Evolutionary conservation across 768 basidiomycete species (phyloP), one percentile per base, ranked within the genome.

Genomic region (Naganishia friedmannii): DNA sequence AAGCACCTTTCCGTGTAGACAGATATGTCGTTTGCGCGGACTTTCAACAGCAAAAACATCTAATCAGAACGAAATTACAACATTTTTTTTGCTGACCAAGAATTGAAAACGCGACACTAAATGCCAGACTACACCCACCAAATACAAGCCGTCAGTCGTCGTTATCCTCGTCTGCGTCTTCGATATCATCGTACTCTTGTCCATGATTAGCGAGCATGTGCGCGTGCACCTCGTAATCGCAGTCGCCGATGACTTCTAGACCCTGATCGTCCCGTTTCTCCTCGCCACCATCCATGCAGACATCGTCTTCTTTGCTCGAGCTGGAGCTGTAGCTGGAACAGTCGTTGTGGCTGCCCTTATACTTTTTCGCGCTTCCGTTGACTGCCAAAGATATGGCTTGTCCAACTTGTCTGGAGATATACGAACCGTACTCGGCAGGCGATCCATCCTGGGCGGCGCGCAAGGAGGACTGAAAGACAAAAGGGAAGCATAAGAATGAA

Each of bases 401-500:
- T 4, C 60, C 60, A 29, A 63, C 26, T 28, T 63, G 42, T 42
- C 42, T 46, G 39, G 34, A 7, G 3, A 63, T 26, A 26, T 42
- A 26, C 23, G 60, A 26, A 17, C 46, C 60, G 60, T 23, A 15
- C 42, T 63, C 60, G 17, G 26, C 1, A 15, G 39, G 39, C 15
- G n/a, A 0, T 0, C 46, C 60, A 28, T 29, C 42, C 2, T 42
- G 34, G 19, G 46, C 60, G 15, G 46, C 60, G 23, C 60, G 60
- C 23, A 63, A 63, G 12, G 60, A 63, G n/a, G 39, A 42, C 60
- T 63, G 32, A 45, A 23, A 58, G 19, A 39, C 34, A 3, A n/a
- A 26, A 26, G n/a, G n/a, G n/a, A n/a, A n/a, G n/a, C n/a, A n/a
- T n/a, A n/a, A n/a, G n/a, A n/a, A n/a, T n/a, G n/a, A n/a, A n/a